A percentile compares a stretch with the other conserved stretches of the same genome.
Conservation (phyloP, 1,139 yeast genomes). For the Meyerozyma sp. region DNA sequence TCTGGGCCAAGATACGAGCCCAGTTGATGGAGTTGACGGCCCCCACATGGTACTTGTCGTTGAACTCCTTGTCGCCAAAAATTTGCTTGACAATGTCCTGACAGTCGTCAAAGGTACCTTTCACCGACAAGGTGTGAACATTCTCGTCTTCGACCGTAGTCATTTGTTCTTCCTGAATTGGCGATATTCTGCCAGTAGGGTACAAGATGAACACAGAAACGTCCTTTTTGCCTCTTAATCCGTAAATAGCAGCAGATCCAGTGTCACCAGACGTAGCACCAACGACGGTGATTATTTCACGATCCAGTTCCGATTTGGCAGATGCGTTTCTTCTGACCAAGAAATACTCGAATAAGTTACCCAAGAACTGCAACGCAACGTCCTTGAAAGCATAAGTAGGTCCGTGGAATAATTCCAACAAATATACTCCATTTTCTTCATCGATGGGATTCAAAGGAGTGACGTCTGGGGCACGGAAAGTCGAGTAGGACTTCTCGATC, state of each 20-base stretch:
- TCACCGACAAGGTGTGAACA: conserved; percentile 91
- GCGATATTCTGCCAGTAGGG: conserved; percentile 97
- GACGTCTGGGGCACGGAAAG: conserved; percentile 79
- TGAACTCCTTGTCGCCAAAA: conserved; percentile 85
- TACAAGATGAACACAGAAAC: conserved; percentile 92
- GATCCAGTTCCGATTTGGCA: conserved; percentile 49
- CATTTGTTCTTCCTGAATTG: conserved; percentile 98
- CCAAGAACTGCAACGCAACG: conserved; percentile 96
- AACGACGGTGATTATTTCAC: conserved; percentile 87
- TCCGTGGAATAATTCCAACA: conserved; percentile 94
- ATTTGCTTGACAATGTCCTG: conserved; percentile 93
- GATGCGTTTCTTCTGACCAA: conserved; percentile 69
- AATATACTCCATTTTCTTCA: conserved; percentile 54
- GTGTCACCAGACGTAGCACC: conserved; percentile 99
- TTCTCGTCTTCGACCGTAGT: conserved; percentile 92
- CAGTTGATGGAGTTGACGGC: conserved; percentile 98
- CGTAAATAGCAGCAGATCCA: conserved; percentile 98
- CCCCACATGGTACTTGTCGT: conserved; percentile 86
- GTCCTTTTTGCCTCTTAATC: conserved; percentile 92
- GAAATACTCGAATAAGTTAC: conserved; percentile 91
- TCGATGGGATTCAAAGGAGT: conserved; percentile 73
- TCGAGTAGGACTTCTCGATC: conserved; percentile 70
- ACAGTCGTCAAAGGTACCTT: conserved; percentile 97
- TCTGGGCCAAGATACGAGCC: conserved; percentile 98
- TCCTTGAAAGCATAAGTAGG: conserved; percentile 99